A percentile compares a stretch with the other conserved stretches of the same genome.
phyloP scores from a whole-genome alignment of 257 asterid species.

The Echium plantagineum region DNA sequence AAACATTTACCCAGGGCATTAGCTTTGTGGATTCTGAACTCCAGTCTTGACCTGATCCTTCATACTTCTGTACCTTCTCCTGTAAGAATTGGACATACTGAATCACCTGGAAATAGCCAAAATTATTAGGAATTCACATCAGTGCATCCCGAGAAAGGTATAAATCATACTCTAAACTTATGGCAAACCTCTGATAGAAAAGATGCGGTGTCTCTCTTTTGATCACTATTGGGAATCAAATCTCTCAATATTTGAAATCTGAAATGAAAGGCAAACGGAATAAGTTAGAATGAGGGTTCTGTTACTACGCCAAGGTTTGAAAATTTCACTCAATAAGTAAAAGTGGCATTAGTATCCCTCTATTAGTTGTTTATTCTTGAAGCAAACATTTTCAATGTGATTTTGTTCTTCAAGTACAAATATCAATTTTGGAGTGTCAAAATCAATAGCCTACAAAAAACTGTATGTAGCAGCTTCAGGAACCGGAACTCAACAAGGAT shows the following conservation, averaged over 20 bases:
- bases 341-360: background rate
- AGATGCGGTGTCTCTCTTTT: constrained; percentile 89
- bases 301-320: background rate
- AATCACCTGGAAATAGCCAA: constrained; percentile 53
- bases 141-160: background rate
- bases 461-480: too few relatives aligned
- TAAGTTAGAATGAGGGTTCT: background rate
- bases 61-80: constrained; percentile 71
- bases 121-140: constrained; percentile 14
- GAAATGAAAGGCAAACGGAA: constrained; percentile 10
- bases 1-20: constrained; percentile 84
- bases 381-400: too few relatives aligned
- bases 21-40: constrained; percentile 78
- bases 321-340: too few relatives aligned
- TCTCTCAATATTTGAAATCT: constrained; percentile 86
- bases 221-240: constrained; percentile 74
- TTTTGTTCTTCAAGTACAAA: too few relatives aligned
- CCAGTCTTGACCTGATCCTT: constrained; percentile 79
- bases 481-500: too few relatives aligned
- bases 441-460: too few relatives aligned
- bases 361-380: too few relatives aligned
- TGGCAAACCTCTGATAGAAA: constrained; percentile 65
- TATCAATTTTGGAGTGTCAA: too few relatives aligned
- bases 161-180: background rate
- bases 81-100: constrained; percentile 71